A percentile compares a stretch with the other conserved stretches of the same genome.
Evolutionary conservation across 2,329 filamentous ascomycete species (phyloP).

Genomic region (Fusarium protoensiforme): DNA sequence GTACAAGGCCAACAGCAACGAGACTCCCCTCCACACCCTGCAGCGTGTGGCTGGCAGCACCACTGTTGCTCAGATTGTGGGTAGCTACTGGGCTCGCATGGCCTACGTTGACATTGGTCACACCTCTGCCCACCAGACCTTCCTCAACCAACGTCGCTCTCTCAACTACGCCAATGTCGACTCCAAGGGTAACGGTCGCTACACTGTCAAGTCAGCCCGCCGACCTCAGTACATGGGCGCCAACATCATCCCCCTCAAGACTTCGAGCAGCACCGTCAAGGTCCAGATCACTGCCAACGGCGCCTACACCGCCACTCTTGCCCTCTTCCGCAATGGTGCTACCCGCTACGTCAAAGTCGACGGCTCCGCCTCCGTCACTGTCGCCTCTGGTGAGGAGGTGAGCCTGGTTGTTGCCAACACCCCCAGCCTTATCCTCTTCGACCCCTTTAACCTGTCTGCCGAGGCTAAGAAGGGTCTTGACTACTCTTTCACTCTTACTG

Average conservation of each 20-base stretch:
- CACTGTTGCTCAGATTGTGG: conserved; percentile 54
- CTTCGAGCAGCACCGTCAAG: conserved; percentile 41
- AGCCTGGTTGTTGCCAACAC: conserved; percentile 60
- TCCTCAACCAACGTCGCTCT: conserved; percentile 46
- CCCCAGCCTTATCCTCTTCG: conserved; percentile 55
- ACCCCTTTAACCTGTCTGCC: conserved; percentile 52
- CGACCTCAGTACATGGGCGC: conserved; percentile 61
- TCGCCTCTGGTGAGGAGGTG: conserved; percentile 54
- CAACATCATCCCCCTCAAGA: conserved; percentile 58
- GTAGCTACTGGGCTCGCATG: conserved; percentile 62
- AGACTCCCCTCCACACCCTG: conserved; percentile 60
- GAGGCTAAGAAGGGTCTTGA: conserved; percentile 52
- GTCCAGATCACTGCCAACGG: conserved; percentile 48
- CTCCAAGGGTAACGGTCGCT: conserved; percentile 47
- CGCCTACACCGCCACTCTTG: conserved; percentile 54
- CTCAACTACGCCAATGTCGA: conserved; percentile 59
- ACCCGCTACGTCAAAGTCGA: conserved; percentile 51
- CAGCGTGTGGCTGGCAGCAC: conserved; percentile 49
- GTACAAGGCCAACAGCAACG: conserved; percentile 56
- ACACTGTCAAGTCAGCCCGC: conserved; percentile 55
- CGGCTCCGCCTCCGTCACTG: conserved; percentile 47
- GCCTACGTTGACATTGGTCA: conserved; percentile 63
- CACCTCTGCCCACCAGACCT: conserved; percentile 50
- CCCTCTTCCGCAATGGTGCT: conserved; percentile 47
- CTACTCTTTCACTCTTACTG: conserved; percentile 49